These are phyloP conservation scores for Baeospora myosura DNA, from an alignment of 1,284 basidiomycete genomes.

Conservation along the genomic window DNA sequence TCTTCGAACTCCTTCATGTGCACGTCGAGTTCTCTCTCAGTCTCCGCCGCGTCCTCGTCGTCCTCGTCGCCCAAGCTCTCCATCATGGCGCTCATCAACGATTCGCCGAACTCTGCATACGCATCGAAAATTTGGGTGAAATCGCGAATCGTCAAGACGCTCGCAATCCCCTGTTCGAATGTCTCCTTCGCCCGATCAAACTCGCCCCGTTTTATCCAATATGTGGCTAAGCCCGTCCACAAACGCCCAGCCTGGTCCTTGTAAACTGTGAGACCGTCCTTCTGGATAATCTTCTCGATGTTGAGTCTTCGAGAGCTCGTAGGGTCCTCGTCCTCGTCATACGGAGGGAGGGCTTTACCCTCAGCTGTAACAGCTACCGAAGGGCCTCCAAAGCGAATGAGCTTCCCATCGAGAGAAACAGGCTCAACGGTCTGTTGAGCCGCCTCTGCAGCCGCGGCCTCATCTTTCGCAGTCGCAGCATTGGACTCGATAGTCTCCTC, in stretches of 20 bases:
- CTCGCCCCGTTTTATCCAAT: conserved; percentile 96
- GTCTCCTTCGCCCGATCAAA: conserved; percentile 84
- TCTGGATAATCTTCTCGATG: conserved; percentile 77
- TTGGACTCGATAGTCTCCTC: conserved; percentile 60
- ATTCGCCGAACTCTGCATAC: conserved; percentile 91
- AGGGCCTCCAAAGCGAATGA: conserved; percentile 73
- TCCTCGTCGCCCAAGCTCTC: conserved; percentile 76
- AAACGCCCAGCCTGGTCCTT: conserved; percentile 94
- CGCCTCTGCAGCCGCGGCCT: conserved; percentile 34
- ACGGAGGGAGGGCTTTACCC: conserved; percentile 41
- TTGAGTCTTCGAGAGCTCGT: conserved; percentile 71
- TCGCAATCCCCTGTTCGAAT: conserved; percentile 83
- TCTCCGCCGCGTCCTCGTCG: conserved; percentile 62
- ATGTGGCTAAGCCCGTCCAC: conserved; percentile 95
- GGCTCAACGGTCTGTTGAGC: conserved; percentile 30
- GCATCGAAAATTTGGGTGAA: conserved; percentile 99
- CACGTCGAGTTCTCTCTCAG: conserved; percentile 80
- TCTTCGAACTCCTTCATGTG: conserved; percentile 93
- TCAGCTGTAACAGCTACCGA: conserved; percentile 47
- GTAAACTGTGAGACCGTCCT: conserved; percentile 84
- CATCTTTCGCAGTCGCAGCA: conserved; percentile 34
- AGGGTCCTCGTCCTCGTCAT: conserved; percentile 81
- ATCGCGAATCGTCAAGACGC: conserved; percentile 90
- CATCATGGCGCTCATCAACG: conserved; percentile 90
- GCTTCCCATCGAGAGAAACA: conserved; percentile 49